Evolutionary conservation across 192 early-diverging fungal species (phyloP).

Genomic region (Podila minutissima): DNA sequence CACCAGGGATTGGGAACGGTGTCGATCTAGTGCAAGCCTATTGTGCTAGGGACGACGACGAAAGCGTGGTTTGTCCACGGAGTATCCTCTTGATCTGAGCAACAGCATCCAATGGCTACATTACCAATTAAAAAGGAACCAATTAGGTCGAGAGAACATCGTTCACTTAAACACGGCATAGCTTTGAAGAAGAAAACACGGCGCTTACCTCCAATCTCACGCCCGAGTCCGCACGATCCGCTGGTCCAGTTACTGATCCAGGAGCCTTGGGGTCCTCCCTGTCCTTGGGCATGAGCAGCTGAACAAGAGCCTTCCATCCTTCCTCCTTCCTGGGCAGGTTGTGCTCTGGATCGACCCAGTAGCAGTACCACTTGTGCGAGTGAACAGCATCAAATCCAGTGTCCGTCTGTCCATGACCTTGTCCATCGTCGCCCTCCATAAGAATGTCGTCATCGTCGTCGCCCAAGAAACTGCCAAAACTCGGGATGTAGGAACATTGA

Average conservation of each 20-base stretch:
- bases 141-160: neutral
- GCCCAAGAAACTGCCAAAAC: neutral
- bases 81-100: constrained; percentile 20
- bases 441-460: neutral
- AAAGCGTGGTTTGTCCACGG: constrained; percentile 13
- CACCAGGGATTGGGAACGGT: too few relatives aligned
- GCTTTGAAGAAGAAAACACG: neutral
- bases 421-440: neutral
- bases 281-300: neutral
- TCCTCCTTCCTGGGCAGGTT: neutral
- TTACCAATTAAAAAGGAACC: neutral
- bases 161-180: too few relatives aligned
- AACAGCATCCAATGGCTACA: constrained; percentile 20
- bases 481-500: constrained; percentile 21
- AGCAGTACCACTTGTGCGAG: constrained; percentile 47
- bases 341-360: constrained; percentile 35
- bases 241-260: neutral
- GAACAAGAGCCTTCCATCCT: constrained; percentile 28
- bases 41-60: neutral
- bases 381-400: constrained; percentile 21
- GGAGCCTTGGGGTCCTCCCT: neutral
- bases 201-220: neutral
- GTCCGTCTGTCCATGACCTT: too few relatives aligned
- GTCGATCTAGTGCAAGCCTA: neutral
- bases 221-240: neutral